These are phyloP conservation scores for Oryza meyeriana DNA, from an alignment of 176 grass and related monocot genomes.

Conservation along the genomic window DNA sequence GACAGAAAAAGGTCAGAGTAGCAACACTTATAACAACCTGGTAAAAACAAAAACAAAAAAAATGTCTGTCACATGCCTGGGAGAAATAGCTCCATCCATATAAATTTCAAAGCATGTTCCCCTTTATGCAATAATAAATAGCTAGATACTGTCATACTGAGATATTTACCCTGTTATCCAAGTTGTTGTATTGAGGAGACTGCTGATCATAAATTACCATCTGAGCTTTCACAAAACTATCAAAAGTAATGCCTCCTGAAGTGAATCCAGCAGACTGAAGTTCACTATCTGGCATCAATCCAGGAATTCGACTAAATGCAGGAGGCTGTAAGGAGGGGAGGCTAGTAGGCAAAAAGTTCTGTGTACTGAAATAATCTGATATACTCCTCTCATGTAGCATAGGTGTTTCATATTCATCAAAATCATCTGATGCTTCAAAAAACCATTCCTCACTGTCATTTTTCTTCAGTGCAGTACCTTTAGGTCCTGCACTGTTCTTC, in stretches of 20 bases:
- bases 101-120: not conserved
- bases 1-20: conserved; percentile 87
- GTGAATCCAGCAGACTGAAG: conserved; percentile 43
- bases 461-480: conserved; percentile 54
- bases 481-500: conserved; percentile 39
- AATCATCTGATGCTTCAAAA: conserved; percentile 92
- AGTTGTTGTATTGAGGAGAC: conserved; percentile 77
- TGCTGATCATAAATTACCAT: conserved; percentile 85
- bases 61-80: conserved; percentile 2
- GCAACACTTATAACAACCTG: conserved; percentile 90
- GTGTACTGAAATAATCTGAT: conserved; percentile 57
- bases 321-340: conserved; percentile 64
- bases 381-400: conserved; percentile 47
- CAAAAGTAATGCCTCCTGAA: conserved; percentile 50
- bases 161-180: conserved; percentile 88
- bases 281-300: conserved; percentile 77
- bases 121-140: not conserved
- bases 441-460: conserved; percentile 78
- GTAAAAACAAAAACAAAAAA: conserved; percentile 40
- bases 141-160: not conserved
- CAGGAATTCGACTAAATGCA: conserved; percentile 71
- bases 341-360: conserved; percentile 44
- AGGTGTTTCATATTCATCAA: conserved; percentile 74
- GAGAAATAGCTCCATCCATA: conserved; percentile 19
- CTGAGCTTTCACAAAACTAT: conserved; percentile 97